phyloP scores from a whole-genome alignment of 257 asterid species.

The Misopates orontium region DNA sequence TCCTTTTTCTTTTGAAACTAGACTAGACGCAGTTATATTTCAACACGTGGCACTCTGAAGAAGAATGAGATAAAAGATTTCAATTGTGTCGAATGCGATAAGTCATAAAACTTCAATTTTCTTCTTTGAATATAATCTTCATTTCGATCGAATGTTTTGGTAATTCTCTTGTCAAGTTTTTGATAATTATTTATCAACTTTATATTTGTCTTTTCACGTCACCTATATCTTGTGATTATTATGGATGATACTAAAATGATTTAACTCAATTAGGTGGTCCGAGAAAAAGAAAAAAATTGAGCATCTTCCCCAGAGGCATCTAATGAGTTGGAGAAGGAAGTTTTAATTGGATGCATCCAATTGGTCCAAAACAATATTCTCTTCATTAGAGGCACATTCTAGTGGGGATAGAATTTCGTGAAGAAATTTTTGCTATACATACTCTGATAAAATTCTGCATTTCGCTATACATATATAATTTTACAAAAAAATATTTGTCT shows the following conservation, averaged over 20 bases:
- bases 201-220: background rate
- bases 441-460: slow-evolving; percentile 3
- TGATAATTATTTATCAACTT: background rate
- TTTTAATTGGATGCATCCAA: slow-evolving; percentile 72
- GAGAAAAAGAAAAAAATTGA: slow-evolving; percentile 10
- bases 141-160: no score
- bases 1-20: no score
- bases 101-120: no score
- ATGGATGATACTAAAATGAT: background rate
- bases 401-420: slow-evolving; percentile 40
- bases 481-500: background rate
- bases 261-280: slow-evolving; percentile 34
- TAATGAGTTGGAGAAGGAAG: slow-evolving; percentile 56
- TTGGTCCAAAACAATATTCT: slow-evolving; percentile 52
- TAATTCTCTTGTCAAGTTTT: background rate
- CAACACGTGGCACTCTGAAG: no score
- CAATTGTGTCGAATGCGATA: no score
- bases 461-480: background rate
- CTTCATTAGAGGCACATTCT: slow-evolving; percentile 31
- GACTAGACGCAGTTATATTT: no score
- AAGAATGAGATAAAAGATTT: no score
- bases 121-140: no score
- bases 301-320: slow-evolving; percentile 53
- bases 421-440: slow-evolving; percentile 19
- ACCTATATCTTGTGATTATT: no score